Base-by-base conservation (phyloP, 164 flowering plant species). In the Piper betle region DNA sequence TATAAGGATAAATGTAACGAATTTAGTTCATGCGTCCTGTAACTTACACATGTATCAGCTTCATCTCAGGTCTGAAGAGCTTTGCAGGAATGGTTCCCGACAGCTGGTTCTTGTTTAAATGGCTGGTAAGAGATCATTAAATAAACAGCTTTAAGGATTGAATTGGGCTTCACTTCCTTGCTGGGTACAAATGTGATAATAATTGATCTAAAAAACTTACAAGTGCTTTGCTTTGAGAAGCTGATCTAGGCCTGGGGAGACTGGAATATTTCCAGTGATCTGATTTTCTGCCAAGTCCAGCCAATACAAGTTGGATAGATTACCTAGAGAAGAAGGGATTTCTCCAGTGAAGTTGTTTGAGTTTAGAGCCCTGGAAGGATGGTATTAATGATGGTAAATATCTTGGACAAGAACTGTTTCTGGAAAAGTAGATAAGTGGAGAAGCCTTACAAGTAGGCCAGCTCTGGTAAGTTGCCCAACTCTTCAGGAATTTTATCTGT, bases 281-380 rank as follows among this genome's bases (percentile, higher is more conserved):
- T 84, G 83, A 73, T 93, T 93, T 57, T 87, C 97, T 20, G 99
- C 88, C 55, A 90, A 60, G 73, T 93, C 99, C 61, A 93, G 74
- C 97, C 97, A 93, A 74, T 88, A 86, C 25, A 93, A 76, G 12
- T 90, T 73, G 38, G 86, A 75, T 41, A 90, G 91, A 18, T 68
- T 78, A 17, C 99, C 99, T 67, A 90, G 69, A 39, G 94, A 78
- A 55, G 86, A 71, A 38, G 97, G 99, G 62, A 93, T 86, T 6
- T 37, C 55, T 2, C 97, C 94, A 2, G 77, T 80, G 57, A 90
- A 84, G 63, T 86, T 88, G 74, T 93, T 93, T 8, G 89, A 79
- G 62, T 90, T 90, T 67, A 93, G 70, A 59, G 97, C 96, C 80
- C 98, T 90, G 88, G 39, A 12, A 63, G 59, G 50, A 46, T 6